These are phyloP conservation scores for Mucor racemosus DNA, from an alignment of 371 early-diverging fungal genomes.

Conservation along the genomic window DNA sequence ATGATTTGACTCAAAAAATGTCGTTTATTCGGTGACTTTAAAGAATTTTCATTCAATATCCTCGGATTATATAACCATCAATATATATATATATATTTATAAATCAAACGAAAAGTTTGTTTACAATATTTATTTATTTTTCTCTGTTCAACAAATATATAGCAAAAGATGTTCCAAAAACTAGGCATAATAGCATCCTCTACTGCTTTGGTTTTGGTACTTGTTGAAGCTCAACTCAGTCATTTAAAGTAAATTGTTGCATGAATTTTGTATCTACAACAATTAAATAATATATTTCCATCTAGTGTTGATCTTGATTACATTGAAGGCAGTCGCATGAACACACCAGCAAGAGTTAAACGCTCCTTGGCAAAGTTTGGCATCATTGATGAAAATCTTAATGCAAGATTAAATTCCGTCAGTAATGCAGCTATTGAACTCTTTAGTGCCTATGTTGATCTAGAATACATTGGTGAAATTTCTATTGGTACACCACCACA, in stretches of 20 bases:
- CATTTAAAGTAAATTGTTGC: constrained; percentile 13
- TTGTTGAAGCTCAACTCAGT: constrained; percentile 7
- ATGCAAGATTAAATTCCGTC: constrained; percentile 19
- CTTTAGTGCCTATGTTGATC: constrained; percentile 38
- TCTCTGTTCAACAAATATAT: neutral
- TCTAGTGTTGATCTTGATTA: constrained; percentile 32
- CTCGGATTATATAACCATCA: neutral
- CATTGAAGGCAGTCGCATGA: constrained; percentile 30
- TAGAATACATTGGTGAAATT: constrained; percentile 58
- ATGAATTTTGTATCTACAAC: neutral
- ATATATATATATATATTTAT: neutral
- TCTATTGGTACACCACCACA: constrained; percentile 63
- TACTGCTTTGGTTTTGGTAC: neutral
- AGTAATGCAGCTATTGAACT: constrained; percentile 32
- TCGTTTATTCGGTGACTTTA: neutral
- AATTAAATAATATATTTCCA: neutral
- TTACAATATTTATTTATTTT: constrained; percentile 1
- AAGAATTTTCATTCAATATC: neutral
- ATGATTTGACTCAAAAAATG: neutral
- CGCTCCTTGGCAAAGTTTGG: constrained; percentile 38
- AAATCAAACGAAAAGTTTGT: neutral
- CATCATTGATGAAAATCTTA: constrained; percentile 21
- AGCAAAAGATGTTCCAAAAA: neutral
- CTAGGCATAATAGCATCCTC: neutral
- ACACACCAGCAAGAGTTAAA: constrained; percentile 35